These are phyloP conservation scores for Sugiyamaella pinicola DNA, from an alignment of 1,139 yeast species.

Conservation along the genomic window DNA sequence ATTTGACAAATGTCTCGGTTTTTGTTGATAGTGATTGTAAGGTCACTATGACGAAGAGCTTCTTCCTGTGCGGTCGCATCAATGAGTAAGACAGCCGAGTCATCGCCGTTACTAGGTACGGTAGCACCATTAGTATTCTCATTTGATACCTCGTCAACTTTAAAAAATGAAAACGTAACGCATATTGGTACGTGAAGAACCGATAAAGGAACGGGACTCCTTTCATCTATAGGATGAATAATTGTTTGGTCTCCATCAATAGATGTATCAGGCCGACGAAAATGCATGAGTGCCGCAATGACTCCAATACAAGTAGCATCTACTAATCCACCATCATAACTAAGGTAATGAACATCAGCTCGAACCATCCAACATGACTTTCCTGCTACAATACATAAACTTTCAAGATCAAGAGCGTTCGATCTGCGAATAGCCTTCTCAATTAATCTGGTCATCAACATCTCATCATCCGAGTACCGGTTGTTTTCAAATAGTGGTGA, in stretches of 20 bases:
- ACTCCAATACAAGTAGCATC: constrained; percentile 92
- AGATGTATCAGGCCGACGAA: constrained; percentile 78
- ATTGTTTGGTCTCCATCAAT: constrained; percentile 72
- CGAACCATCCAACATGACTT: constrained; percentile 86
- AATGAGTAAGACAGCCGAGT: constrained; percentile 54
- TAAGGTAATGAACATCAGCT: constrained; percentile 85
- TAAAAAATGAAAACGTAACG: constrained; percentile 84
- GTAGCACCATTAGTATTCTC: constrained; percentile 24
- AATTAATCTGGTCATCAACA: constrained; percentile 72
- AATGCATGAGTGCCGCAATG: constrained; percentile 81
- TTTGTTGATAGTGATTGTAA: constrained; percentile 84
- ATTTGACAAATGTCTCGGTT: constrained; percentile 90
- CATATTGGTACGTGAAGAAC: constrained; percentile 89
- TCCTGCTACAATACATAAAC: constrained; percentile 88
- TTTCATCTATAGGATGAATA: constrained; percentile 70
- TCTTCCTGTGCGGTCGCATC: constrained; percentile 86
- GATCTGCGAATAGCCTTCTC: constrained; percentile 92
- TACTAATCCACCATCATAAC: constrained; percentile 88
- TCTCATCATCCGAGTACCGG: constrained; percentile 74
- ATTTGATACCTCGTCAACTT: constrained; percentile 33
- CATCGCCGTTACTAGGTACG: constrained; percentile 27
- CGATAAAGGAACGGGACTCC: constrained; percentile 85
- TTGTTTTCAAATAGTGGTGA: constrained; percentile 78
- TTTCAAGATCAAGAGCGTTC: constrained; percentile 86
- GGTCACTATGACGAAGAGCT: constrained; percentile 68